Evolutionary conservation across 2,329 filamentous ascomycete genomes (phyloP).

Genomic region (Apiospora hydei): DNA sequence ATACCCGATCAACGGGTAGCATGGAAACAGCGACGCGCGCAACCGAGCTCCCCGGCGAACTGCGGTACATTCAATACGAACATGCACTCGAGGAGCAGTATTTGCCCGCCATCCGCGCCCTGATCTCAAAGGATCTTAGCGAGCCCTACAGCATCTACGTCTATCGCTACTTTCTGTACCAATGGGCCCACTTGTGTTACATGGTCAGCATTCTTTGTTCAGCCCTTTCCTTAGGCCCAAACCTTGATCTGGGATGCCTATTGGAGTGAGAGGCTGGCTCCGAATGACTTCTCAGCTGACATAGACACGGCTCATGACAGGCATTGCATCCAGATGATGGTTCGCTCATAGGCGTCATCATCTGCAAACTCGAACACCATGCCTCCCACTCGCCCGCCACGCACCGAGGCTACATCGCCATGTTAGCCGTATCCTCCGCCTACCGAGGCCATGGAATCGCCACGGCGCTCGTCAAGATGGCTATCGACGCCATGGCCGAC

Average conservation of each 20-base stretch:
- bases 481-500: slow-evolving; percentile 88
- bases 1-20: slow-evolving; percentile 6
- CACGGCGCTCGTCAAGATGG: slow-evolving; percentile 85
- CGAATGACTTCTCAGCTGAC: neutral
- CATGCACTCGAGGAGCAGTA: slow-evolving; percentile 68
- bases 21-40: slow-evolving; percentile 14
- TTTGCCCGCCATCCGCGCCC: slow-evolving; percentile 84
- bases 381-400: slow-evolving; percentile 77
- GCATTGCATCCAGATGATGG: slow-evolving; percentile 65
- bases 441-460: slow-evolving; percentile 88
- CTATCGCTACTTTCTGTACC: slow-evolving; percentile 96
- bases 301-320: slow-evolving; percentile 45
- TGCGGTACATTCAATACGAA: slow-evolving; percentile 68
- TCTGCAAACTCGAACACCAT: slow-evolving; percentile 94
- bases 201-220: slow-evolving; percentile 66
- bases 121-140: slow-evolving; percentile 96
- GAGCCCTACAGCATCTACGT: slow-evolving; percentile 99
- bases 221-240: neutral
- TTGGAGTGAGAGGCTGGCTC: neutral
- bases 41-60: slow-evolving; percentile 51
- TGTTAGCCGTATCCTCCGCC: slow-evolving; percentile 87
- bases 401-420: slow-evolving; percentile 93
- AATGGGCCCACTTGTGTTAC: slow-evolving; percentile 98
- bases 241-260: neutral
- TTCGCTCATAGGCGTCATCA: slow-evolving; percentile 84